These are phyloP conservation scores for Colletotrichum sp. DNA, from an alignment of 2,329 filamentous ascomycete species.

Conservation along the genomic window DNA sequence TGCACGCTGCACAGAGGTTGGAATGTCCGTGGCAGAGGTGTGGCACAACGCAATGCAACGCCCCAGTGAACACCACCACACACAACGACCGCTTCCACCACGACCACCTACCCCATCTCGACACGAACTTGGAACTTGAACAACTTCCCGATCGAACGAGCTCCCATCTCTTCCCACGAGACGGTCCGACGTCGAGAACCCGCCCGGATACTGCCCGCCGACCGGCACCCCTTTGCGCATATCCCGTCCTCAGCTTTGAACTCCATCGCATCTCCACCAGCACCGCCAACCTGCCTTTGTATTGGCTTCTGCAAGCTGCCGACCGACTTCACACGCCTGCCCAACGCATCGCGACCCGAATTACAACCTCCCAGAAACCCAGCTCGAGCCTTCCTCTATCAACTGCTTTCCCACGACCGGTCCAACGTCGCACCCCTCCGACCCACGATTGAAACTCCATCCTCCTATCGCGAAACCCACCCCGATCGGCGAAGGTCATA, in stretches of 20 bases:
- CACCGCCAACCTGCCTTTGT: slow-evolving; percentile 3
- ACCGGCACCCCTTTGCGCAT: background rate
- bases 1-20: background rate
- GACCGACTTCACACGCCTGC: background rate
- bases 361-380: background rate
- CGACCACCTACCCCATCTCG: background rate
- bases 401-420: background rate
- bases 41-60: background rate
- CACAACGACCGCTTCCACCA: background rate
- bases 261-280: slow-evolving; percentile 15
- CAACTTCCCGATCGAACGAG: background rate
- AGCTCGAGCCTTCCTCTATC: background rate
- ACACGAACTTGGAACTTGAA: background rate
- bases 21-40: background rate
- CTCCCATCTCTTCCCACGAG: background rate
- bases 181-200: background rate
- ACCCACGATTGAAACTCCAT: background rate
- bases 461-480: background rate
- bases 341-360: background rate
- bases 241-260: background rate
- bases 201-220: background rate
- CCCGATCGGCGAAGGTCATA: background rate
- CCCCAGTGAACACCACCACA: background rate
- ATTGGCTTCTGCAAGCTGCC: slow-evolving; percentile 6
- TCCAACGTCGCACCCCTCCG: background rate